Conservation (phyloP, 345 rosid genomes). For the Excoecaria agallocha region DNA sequence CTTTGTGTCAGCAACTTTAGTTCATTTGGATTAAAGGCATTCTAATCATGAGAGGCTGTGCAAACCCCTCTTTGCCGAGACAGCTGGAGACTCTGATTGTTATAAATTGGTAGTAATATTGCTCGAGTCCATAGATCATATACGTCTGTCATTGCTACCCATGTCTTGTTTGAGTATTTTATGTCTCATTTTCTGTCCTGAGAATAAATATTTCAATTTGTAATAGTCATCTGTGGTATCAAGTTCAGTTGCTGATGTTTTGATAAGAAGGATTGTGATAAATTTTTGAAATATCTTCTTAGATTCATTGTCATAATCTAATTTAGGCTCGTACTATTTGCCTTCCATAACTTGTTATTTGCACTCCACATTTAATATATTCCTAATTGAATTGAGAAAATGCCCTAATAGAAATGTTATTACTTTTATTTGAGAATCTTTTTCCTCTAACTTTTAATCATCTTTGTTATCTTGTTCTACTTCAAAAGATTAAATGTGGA, state of each 20-base stretch:
- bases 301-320: too few relatives aligned
- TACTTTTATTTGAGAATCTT: not conserved
- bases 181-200: not conserved
- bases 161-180: not conserved
- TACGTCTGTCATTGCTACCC: not conserved
- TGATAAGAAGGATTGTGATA: not conserved
- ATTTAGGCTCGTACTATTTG: not conserved
- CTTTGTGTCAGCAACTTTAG: not conserved
- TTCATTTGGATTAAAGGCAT: not conserved
- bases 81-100: not conserved
- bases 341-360: not conserved
- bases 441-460: not conserved
- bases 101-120: not conserved
- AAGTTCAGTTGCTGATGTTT: conserved; percentile 1
- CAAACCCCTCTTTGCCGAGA: not conserved
- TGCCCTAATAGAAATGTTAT: not conserved
- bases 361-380: not conserved
- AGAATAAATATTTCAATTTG: not conserved
- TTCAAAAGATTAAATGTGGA: too few relatives aligned
- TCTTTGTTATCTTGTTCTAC: not conserved
- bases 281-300: not conserved
- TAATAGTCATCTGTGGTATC: not conserved
- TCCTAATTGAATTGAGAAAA: not conserved
- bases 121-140: not conserved
- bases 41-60: not conserved